Percentiles rank a stretch among this genome's conserved stretches.
These are phyloP conservation scores for Geopyxis carbonaria DNA, from an alignment of 495 filamentous ascomycete genomes.

Conservation along the genomic window DNA sequence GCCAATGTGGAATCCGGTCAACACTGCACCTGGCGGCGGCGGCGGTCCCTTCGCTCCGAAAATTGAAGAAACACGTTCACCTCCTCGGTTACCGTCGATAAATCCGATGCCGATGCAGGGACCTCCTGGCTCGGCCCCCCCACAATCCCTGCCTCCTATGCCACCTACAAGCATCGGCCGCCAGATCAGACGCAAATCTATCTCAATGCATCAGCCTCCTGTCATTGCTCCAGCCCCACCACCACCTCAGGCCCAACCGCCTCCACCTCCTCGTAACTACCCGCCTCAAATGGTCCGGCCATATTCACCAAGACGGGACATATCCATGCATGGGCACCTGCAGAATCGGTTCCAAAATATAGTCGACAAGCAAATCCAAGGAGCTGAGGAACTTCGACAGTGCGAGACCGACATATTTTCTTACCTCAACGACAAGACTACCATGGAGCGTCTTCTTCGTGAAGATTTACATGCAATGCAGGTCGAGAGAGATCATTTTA, in stretches of 20 bases:
- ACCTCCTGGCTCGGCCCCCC: background rate
- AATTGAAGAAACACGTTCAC: slow-evolving; percentile 15
- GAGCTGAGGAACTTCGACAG: slow-evolving; percentile 12
- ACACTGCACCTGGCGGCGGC: slow-evolving; percentile 14
- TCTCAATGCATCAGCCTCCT: slow-evolving; percentile 17
- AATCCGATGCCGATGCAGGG: background rate
- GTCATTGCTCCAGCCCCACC: background rate
- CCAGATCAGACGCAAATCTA: slow-evolving; percentile 15
- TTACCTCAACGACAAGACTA: background rate
- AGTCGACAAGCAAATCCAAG: slow-evolving; percentile 17
- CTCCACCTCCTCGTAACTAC: slow-evolving; percentile 16
- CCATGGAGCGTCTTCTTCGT: background rate
- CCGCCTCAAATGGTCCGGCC: too few species aligned
- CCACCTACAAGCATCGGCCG: slow-evolving; percentile 21
- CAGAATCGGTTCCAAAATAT: slow-evolving; percentile 14
- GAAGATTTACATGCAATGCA: background rate
- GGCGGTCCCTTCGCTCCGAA: slow-evolving; percentile 7
- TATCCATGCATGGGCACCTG: slow-evolving; percentile 14
- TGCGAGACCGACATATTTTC: slow-evolving; percentile 8
- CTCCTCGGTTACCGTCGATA: background rate
- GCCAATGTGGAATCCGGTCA: slow-evolving; percentile 23
- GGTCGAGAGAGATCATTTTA: background rate
- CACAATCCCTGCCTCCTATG: too few species aligned
- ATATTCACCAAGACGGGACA: too few species aligned
- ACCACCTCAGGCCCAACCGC: slow-evolving; percentile 9